Base-by-base conservation (phyloP, 805 yeast genomes). In the Sugiyamaella americana region DNA sequence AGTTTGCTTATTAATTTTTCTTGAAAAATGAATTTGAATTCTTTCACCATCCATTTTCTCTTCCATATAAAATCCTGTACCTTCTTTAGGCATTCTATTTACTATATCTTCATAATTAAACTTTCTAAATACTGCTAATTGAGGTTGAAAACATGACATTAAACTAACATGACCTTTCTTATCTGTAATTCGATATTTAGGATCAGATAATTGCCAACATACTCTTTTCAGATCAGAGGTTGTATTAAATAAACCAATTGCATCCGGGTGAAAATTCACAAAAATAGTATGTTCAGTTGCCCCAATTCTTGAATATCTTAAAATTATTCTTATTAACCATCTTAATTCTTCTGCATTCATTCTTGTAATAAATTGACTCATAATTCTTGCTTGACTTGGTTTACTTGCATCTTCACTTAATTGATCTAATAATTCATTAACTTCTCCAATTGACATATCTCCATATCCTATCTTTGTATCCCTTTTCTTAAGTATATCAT, bases 21-120 rank as follows among this genome's bases (percentile, higher is more conserved):
- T 26, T 37, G 69, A 62, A 67, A 79, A 77, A 61, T 91, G 98
- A 40, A 88, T 54, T 45, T 86, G 81, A 56, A 87, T 79, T 54
- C 98, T 67, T 62, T 91, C 97, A 2, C 98, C 98, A 63, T 91
- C 97, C 67, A 88, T 74, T 60, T 91, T 91, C 61, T 91, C 97
- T 58, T 91, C 98, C 6, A 91, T 78, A 44, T 72, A 74, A 57
- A 87, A 87, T 21, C 71, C 67, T n/a, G 51, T 52, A 44, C 51
- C 63, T n/a, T n/a, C n/a, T 21, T 40, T 62, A 19, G 65, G 63
- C 58, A 84, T 67, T 20, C 63, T 67, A 5, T 63, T 57, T n/a
- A 80, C 75, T 18, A 84, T 63, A 2, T 70, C 67, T 1, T 70
- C 72, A 58, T 82, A 79, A 13, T 75, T 66, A 2, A 68, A 64